Percentiles rank a stretch among this genome's conserved stretches.
Conservation (phyloP, 495 filamentous ascomycete genomes). For the Astrothelium macrocarpum region DNA sequence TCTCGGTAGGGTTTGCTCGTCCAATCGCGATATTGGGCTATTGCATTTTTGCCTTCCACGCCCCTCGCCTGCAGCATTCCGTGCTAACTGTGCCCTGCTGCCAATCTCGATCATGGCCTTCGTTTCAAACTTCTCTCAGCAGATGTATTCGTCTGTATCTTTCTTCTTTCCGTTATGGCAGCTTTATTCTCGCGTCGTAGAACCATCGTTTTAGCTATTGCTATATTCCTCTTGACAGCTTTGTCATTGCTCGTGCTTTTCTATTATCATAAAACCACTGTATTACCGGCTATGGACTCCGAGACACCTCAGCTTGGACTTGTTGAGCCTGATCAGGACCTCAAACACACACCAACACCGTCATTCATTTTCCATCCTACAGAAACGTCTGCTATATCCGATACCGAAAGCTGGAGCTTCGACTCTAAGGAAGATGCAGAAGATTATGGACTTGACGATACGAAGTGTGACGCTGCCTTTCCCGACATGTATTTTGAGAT, state of each 20-base stretch:
- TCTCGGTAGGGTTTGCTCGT: no score
- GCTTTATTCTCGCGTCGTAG: background rate
- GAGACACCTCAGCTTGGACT: background rate
- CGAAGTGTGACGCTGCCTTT: conserved; percentile 22
- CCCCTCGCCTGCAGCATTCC: no score
- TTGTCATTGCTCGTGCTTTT: background rate
- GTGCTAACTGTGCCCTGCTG: no score
- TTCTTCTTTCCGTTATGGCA: background rate
- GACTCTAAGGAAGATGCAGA: conserved; percentile 10
- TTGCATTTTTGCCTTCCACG: no score
- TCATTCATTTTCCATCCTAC: background rate
- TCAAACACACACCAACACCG: background rate
- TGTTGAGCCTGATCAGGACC: background rate
- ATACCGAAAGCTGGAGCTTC: conserved; percentile 13
- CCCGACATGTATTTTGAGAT: conserved; percentile 20
- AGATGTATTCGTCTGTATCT: no score
- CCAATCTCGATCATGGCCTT: no score
- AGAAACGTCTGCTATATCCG: background rate
- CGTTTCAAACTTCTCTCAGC: no score
- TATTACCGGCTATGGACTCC: background rate
- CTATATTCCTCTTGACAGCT: background rate
- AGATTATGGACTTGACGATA: conserved; percentile 17
- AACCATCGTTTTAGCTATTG: background rate
- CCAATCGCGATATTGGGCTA: no score
- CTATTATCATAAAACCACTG: background rate